Conservation (phyloP, 1,284 basidiomycete genomes). For the Boletus sp. region DNA sequence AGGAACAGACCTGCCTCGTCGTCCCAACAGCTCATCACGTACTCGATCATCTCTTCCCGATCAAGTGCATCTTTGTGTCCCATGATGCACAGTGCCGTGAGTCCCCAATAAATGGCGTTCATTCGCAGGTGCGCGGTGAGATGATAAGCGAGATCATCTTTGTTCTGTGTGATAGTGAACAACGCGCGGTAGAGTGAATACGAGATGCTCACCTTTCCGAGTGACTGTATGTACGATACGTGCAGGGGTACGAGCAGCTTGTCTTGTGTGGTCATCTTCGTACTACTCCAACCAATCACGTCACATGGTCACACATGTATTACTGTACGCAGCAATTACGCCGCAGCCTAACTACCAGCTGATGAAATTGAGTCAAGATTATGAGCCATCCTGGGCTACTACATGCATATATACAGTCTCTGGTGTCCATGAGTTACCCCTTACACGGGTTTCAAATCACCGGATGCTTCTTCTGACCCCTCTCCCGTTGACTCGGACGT, state of each 20-base stretch:
- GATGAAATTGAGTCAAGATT: too few relatives aligned
- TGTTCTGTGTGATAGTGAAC: constrained; percentile 49
- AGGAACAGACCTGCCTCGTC: constrained; percentile 69
- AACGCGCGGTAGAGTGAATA: background rate
- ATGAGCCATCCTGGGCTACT: too few relatives aligned
- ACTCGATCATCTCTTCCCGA: constrained; percentile 81
- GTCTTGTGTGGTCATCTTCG: constrained; percentile 16
- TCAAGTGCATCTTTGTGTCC: constrained; percentile 73
- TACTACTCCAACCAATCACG: background rate
- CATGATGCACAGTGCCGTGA: constrained; percentile 85
- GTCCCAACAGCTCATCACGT: constrained; percentile 93
- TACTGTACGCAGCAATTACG: too few relatives aligned
- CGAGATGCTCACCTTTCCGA: constrained; percentile 44
- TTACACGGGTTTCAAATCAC: too few relatives aligned
- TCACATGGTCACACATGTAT: too few relatives aligned
- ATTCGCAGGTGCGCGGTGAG: constrained; percentile 90
- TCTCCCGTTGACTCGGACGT: too few relatives aligned
- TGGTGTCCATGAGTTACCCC: too few relatives aligned
- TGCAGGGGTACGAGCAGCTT: constrained; percentile 39
- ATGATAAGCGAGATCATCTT: constrained; percentile 88
- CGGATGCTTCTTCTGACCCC: too few relatives aligned
- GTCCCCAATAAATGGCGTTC: constrained; percentile 97
- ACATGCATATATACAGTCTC: too few relatives aligned
- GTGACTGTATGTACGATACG: constrained; percentile 53
- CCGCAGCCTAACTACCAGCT: too few relatives aligned